These are phyloP conservation scores for Scedosporium minutisporum DNA, from an alignment of 2,329 filamentous ascomycete species.

Conservation along the genomic window DNA sequence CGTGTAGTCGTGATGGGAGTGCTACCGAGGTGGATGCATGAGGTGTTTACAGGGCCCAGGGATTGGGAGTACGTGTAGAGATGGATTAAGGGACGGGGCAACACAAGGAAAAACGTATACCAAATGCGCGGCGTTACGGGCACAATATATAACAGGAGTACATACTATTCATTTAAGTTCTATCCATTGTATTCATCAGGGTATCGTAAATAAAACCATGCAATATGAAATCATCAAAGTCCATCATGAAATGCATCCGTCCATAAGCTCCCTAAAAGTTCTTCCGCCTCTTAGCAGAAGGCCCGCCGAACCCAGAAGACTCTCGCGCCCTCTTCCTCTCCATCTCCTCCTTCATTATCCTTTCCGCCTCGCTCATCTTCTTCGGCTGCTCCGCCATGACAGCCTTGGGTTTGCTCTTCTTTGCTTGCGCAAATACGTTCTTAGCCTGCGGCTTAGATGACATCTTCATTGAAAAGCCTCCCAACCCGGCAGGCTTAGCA, in stretches of 20 bases:
- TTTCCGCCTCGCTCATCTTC: constrained; percentile 80
- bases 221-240: neutral
- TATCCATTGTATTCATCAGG: constrained; percentile 2
- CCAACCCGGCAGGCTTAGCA: constrained; percentile 14
- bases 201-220: neutral
- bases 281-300: constrained; percentile 1
- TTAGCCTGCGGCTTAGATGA: constrained; percentile 57
- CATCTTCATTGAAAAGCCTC: constrained; percentile 54
- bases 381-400: constrained; percentile 52
- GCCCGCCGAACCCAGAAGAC: constrained; percentile 27
- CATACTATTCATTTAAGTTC: neutral
- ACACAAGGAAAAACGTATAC: neutral
- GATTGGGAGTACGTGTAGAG: neutral
- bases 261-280: neutral
- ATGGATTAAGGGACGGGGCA: neutral
- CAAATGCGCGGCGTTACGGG: neutral
- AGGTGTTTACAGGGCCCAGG: constrained; percentile 11
- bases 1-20: constrained; percentile 43
- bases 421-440: constrained; percentile 54
- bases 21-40: constrained; percentile 38
- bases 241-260: neutral
- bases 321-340: constrained; percentile 56
- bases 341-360: constrained; percentile 81
- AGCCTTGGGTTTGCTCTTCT: constrained; percentile 37
- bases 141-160: neutral